Evolutionary conservation across 805 yeast species (phyloP), one percentile per base, ranked within the genome.

Genomic region (Starmerella etchellsii): DNA sequence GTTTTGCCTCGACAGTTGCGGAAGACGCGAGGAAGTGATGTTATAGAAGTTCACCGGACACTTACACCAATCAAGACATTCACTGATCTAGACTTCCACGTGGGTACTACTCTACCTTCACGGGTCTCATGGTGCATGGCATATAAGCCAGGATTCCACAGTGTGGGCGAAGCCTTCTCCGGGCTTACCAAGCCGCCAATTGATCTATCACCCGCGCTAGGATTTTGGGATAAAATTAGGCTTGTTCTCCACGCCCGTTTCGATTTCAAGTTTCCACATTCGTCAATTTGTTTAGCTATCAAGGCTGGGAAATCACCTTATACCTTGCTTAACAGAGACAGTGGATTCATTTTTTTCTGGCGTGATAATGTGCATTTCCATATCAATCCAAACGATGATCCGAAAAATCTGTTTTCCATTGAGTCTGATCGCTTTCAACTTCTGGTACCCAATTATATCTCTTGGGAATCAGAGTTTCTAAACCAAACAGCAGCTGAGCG

Each of bases 191-290:
- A 88, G 57, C 94, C 95, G 0, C 94, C 93, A 0, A 62, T 81
- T 14, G 97, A 87, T 57, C 87, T 87, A 0, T 82, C 95, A 2
- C 70, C 74, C 3, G 80, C 79, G 50, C 62, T 84, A 13, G 97
- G 97, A 0, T 77, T 85, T 50, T 87, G 97, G 97, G 97, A 87
- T 59, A 88, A 85, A 56, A 60, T 84, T 22, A 64, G 95, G 37
- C 68, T 76, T 23, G 66, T 79, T 14, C 63, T 84, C 51, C 96
- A 87, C 62, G 94, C 94, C 0, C 69, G 73, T 16, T 60, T 78
- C 39, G 59, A 58, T 2, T 66, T 84, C 41, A 54, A 61, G 14
- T 71, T 81, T 68, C 60, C 60, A 2, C 58, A 71, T 19, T 63
- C 69, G 1, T 70, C 63, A 4, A 55, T 64, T n/a, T 55, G 57